Base-by-base conservation (phyloP, 805 yeast genomes). In the Saccharomycopsis vini region DNA sequence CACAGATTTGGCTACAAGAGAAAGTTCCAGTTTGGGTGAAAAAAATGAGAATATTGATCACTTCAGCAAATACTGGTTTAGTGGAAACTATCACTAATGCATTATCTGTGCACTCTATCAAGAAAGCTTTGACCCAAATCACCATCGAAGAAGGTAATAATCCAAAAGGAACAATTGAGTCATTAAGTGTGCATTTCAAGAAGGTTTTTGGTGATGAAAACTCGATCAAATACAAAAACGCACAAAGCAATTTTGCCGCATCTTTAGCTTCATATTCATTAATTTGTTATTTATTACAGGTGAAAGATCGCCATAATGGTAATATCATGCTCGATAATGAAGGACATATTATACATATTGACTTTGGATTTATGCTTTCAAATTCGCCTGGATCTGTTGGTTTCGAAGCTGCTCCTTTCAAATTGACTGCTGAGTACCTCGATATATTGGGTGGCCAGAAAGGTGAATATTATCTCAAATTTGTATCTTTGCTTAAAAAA, bases 341-440 rank as follows among this genome's bases (percentile, higher is more conserved):
- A 47, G 98, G 98, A 0, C 98, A 92, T 58, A 82, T 92, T 10
- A 79, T 90, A 37, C 95, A 86, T 61, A 92, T 92, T 54, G 98
- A 92, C 63, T 92, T 92, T 66, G 98, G 98, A 0, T 90, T 87
- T 60, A 63, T 90, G 59, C 68, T 90, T 2, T 86, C 96, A 0
- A 90, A 92, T 57, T 81, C 97, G 0, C 99, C 99, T 0, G 98
- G 98, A 3, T 82, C 95, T 39, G 88, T 92, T 44, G 96, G 97
- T 0, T 89, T 92, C 60, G 99, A 92, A 58, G 94, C 96, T 1
- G 96, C 97, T 1, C 97, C 98, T 1, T 92, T 92, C 69, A 92
- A 92, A 59, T 68, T 92, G 15, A 87, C 97, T 0, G 69, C 71
- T 47, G 99, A 92, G 56, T 92, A 92, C 54, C 77, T 90, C 19